A percentile compares a stretch with the other conserved stretches of the same genome.
phyloP scores from a whole-genome alignment of 73 alveolate genomes.

The Paramecium octaurelia region DNA sequence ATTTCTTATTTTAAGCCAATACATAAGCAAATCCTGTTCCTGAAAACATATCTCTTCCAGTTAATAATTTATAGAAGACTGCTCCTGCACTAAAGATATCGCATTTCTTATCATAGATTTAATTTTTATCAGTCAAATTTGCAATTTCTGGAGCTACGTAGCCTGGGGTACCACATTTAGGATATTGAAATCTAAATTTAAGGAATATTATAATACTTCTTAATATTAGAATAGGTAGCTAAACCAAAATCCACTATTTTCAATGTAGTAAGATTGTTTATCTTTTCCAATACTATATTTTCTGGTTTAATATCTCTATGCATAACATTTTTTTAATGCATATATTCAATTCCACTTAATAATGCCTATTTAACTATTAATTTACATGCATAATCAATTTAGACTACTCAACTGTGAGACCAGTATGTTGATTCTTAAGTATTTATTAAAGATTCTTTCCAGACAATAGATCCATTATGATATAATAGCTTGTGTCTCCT shows the following conservation, averaged over 20 bases:
- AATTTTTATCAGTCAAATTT: slow-evolving; percentile 45
- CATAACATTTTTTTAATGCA: slow-evolving; percentile 53
- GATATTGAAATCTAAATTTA: slow-evolving; percentile 9
- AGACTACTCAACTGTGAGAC: slow-evolving; percentile 10
- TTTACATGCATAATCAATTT: slow-evolving; percentile 38
- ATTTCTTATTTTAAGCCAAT: not conserved
- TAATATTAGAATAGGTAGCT: slow-evolving; percentile 52
- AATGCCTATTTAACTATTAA: slow-evolving; percentile 7
- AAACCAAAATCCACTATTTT: slow-evolving; percentile 58
- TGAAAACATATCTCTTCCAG: slow-evolving; percentile 25
- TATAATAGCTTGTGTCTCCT: slow-evolving; percentile 54
- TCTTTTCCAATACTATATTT: not conserved
- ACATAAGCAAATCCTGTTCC: slow-evolving; percentile 40
- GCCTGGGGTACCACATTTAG: slow-evolving; percentile 74
- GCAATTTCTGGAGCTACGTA: slow-evolving; percentile 80
- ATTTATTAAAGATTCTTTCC: slow-evolving; percentile 24
- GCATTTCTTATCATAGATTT: slow-evolving; percentile 23
- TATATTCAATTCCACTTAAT: slow-evolving; percentile 47
- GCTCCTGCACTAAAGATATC: slow-evolving; percentile 61
- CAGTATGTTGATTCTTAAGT: slow-evolving; percentile 17
- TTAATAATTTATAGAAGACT: slow-evolving; percentile 40
- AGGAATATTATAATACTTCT: not conserved
- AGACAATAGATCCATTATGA: slow-evolving; percentile 48
- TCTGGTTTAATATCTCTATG: slow-evolving; percentile 63
- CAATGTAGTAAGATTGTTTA: slow-evolving; percentile 6